Percentiles rank a stretch among this genome's conserved stretches.
Evolutionary conservation across 352 stramenopile genomes (phyloP).

Genomic region (Lagenidium giganteum): DNA sequence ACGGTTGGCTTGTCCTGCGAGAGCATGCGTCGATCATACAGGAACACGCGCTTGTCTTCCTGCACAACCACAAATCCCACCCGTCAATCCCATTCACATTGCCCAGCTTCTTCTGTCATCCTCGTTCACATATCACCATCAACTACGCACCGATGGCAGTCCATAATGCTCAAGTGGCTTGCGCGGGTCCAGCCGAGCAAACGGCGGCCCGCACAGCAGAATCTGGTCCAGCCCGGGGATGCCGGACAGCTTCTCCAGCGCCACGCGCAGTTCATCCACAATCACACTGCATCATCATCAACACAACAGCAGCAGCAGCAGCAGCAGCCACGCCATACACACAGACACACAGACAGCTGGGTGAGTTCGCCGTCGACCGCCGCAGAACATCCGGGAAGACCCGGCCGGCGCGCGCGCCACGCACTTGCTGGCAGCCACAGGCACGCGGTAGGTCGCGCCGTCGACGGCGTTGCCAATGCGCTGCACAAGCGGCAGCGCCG

Average conservation of each 20-base stretch:
- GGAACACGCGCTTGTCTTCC: conserved; percentile 60
- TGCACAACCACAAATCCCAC: no score
- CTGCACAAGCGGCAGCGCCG: no score
- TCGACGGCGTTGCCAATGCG: background rate
- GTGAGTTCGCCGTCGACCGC: no score
- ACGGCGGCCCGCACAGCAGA: conserved; percentile 56
- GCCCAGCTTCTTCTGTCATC: no score
- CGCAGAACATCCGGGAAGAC: no score
- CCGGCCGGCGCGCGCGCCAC: no score
- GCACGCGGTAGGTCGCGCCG: background rate
- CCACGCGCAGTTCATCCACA: conserved; percentile 51
- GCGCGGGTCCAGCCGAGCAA: conserved; percentile 53
- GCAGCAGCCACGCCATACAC: no score
- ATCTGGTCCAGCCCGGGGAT: conserved; percentile 59
- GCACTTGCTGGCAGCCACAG: no score
- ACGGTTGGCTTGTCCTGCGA: conserved; percentile 33
- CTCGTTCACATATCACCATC: no score
- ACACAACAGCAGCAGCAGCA: background rate
- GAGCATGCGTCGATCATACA: conserved; percentile 66
- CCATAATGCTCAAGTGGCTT: conserved; percentile 56
- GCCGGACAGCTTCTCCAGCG: conserved; percentile 37
- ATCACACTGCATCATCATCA: conserved; percentile 44
- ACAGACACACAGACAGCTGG: no score
- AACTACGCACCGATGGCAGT: no score
- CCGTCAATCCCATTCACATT: no score